phyloP scores from a whole-genome alignment of 495 filamentous ascomycete genomes.

The Cairneyella variabilis region DNA sequence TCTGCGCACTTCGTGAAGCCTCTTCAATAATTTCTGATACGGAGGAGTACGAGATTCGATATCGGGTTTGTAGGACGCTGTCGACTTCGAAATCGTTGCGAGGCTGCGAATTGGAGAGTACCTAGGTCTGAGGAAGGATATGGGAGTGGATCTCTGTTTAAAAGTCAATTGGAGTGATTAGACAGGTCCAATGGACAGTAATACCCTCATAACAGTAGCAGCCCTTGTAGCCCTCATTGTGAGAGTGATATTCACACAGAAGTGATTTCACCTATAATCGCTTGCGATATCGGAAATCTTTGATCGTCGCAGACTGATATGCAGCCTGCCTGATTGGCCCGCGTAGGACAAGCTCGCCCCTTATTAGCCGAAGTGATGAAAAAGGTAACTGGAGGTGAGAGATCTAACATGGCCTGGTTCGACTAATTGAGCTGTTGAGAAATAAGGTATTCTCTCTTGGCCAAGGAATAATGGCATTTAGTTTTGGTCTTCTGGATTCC shows the following conservation, averaged over 20 bases:
- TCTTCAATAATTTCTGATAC: conserved; percentile 58
- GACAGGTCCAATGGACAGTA: not conserved
- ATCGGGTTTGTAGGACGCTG: conserved; percentile 21
- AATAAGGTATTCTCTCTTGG: too few relatives aligned
- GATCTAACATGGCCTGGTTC: too few relatives aligned
- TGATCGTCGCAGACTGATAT: too few relatives aligned
- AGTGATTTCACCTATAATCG: not conserved
- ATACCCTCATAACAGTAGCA: conserved; percentile 27
- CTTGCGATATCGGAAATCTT: too few relatives aligned
- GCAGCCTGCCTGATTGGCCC: too few relatives aligned
- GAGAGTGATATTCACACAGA: not conserved
- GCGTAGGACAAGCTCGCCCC: too few relatives aligned
- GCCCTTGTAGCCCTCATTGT: conserved; percentile 25
- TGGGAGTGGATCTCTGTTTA: conserved; percentile 17
- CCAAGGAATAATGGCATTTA: too few relatives aligned
- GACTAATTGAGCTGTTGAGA: too few relatives aligned
- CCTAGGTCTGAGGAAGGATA: conserved; percentile 4
- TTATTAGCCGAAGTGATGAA: too few relatives aligned
- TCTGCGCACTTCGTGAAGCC: conserved; percentile 61
- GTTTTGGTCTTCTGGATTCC: too few relatives aligned
- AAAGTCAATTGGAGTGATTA: conserved; percentile 9
- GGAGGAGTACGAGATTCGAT: conserved; percentile 34
- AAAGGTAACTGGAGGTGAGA: too few relatives aligned
- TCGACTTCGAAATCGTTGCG: conserved; percentile 21
- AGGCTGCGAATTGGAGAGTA: conserved; percentile 21